Conservation (phyloP, 73 alveolate species). For the Durusdinium trenchii region DNA sequence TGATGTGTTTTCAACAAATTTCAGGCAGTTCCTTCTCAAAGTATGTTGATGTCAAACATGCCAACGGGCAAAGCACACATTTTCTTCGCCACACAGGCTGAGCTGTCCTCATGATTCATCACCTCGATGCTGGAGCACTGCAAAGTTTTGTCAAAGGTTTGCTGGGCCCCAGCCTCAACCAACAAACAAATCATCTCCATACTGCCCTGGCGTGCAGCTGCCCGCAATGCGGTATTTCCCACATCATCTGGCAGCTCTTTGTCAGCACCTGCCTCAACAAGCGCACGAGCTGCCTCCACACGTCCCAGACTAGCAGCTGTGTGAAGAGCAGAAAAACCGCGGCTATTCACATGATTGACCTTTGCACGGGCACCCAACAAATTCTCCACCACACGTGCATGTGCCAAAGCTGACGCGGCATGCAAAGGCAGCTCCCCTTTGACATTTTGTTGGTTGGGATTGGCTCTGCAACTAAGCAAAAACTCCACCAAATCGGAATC, state of each 20-base stretch:
- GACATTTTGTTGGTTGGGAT: slow-evolving; percentile 96
- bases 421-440: slow-evolving; percentile 18
- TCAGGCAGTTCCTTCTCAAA: no score
- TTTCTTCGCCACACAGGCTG: not conserved
- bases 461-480: slow-evolving; percentile 96
- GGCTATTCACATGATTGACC: not conserved
- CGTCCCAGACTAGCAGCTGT: not conserved
- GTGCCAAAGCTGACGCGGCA: not conserved
- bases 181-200: slow-evolving; percentile 11
- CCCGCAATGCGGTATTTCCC: slow-evolving; percentile 28
- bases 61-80: not conserved
- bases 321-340: not conserved
- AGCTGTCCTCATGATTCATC: not conserved
- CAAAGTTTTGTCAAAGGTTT: not conserved
- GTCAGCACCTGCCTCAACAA: slow-evolving; percentile 46
- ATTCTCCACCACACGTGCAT: not conserved
- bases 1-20: no score
- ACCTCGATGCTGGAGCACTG: not conserved
- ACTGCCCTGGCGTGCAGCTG: slow-evolving; percentile 53
- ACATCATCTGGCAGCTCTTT: slow-evolving; percentile 23
- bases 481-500: slow-evolving; percentile 96
- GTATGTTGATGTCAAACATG: no score
- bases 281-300: slow-evolving; percentile 51
- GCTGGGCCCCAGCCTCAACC: slow-evolving; percentile 15
- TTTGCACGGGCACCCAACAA: not conserved